Evolutionary conservation across 1,139 yeast genomes (phyloP).

Genomic region (Diutina neorugosa): DNA sequence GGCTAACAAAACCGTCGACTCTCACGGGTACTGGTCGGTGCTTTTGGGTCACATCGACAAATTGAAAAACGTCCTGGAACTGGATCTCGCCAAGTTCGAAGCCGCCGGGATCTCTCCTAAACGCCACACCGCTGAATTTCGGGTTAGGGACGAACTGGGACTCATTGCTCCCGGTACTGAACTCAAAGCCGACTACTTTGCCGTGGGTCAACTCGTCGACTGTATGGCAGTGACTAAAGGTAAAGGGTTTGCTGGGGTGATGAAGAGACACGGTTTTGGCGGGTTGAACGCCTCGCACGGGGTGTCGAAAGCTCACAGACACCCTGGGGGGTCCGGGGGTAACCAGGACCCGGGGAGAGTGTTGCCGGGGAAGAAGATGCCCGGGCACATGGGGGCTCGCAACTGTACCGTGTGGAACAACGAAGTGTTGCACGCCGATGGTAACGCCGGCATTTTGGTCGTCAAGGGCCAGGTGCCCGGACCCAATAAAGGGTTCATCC

Average conservation of each 20-base stretch:
- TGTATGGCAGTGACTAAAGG: conserved; percentile 74
- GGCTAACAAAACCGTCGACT: conserved; percentile 50
- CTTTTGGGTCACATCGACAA: conserved; percentile 80
- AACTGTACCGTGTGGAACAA: conserved; percentile 66
- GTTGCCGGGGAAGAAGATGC: conserved; percentile 95
- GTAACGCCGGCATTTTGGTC: conserved; percentile 66
- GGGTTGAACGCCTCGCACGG: conserved; percentile 96
- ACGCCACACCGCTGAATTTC: conserved; percentile 60
- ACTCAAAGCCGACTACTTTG: conserved; percentile 73
- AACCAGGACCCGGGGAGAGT: conserved; percentile 94
- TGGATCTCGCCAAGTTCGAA: conserved; percentile 60
- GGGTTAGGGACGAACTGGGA: conserved; percentile 54
- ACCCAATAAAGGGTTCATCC: conserved; percentile 64
- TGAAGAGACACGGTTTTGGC: conserved; percentile 88
- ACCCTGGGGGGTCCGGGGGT: conserved; percentile 96
- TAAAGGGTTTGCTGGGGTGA: conserved; percentile 97
- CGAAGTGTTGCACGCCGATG: conserved; percentile 68
- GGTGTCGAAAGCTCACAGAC: conserved; percentile 86
- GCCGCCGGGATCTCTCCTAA: conserved; percentile 82
- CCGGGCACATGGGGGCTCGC: conserved; percentile 88
- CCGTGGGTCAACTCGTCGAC: conserved; percentile 76
- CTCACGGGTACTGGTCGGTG: conserved; percentile 75
- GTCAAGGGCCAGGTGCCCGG: conserved; percentile 92
- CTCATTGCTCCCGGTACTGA: conserved; percentile 70
- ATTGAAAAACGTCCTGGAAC: conserved; percentile 47